Evolutionary conservation across 495 filamentous ascomycete species (phyloP), one percentile per base, ranked within the genome.

Genomic region (Apodospora peruviana): DNA sequence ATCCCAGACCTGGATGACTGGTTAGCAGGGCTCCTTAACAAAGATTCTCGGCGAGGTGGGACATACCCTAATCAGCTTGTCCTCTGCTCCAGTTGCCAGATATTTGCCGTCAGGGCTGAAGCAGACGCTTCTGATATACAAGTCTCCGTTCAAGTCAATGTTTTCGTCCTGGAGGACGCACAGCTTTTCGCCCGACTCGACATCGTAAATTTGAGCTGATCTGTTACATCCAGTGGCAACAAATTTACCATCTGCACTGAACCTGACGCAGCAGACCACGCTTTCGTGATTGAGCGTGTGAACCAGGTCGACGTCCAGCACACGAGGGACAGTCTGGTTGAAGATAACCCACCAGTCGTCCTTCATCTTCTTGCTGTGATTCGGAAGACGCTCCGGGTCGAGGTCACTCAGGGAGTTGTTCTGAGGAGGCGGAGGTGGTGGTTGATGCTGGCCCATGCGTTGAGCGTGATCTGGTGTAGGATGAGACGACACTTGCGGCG

Each of bases 31-130:
- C 23, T 12, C 7, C 3, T 22, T 10, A 14, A 16, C 21, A 3
- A 29, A 9, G 12, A 3, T 46, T 7, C 5, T 8, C 1, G 2
- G 14, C 12, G 10, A 3, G 20, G 16, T 24, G 9, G 4, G 45
- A 74, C 86, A 72, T 76, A 91, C 88, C 46, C 89, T 75, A 67
- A 95, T 95, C 62, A 90, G 78, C 69, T 94, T 94, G 67, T 95
- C 89, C 59, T 95, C 89, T 5, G 89, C 89, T 56, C 89, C 89
- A 21, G 89, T 95, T 3, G 89, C 89, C 22, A 95, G 80, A 47
- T 87, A 94, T 66, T 86, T 85, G 39, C 89, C 89, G 65, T 95
- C 89, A 2, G 89, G 89, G 62, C 88, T 93, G 73, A 95, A 95
- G 68, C 89, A 95, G 25, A 95, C 89, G 58, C 89, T 94, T 57